Evolutionary conservation across 1,139 yeast species (phyloP).

Genomic region (Kluyveromyces sp.): DNA sequence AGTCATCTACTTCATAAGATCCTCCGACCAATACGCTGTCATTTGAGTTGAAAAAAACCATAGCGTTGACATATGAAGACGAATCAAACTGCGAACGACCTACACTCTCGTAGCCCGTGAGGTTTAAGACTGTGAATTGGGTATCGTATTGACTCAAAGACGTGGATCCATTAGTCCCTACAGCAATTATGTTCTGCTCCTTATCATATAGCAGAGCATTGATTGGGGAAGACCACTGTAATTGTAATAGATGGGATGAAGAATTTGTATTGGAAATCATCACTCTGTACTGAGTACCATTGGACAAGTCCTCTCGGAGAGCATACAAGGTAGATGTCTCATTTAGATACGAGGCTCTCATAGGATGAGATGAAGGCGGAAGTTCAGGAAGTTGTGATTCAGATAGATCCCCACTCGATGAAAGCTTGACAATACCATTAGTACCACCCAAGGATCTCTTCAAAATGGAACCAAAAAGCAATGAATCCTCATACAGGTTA

Average conservation of each 20-base stretch:
- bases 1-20: conserved; percentile 56
- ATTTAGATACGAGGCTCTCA: conserved; percentile 25
- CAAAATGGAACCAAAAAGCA: conserved; percentile 32
- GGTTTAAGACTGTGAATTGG: conserved; percentile 18
- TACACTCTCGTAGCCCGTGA: conserved; percentile 18
- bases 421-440: conserved; percentile 17
- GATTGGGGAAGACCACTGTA: conserved; percentile 14
- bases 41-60: conserved; percentile 47
- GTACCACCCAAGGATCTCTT: conserved; percentile 13
- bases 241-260: conserved; percentile 3
- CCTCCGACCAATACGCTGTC: conserved; percentile 69
- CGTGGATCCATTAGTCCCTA: conserved; percentile 15
- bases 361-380: conserved; percentile 4
- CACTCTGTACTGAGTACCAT: conserved; percentile 1
- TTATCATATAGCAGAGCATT: conserved; percentile 15
- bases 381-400: not conserved
- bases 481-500: conserved; percentile 26
- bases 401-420: conserved; percentile 8
- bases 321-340: conserved; percentile 23
- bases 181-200: conserved; percentile 17
- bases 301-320: conserved; percentile 11
- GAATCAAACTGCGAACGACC: conserved; percentile 22
- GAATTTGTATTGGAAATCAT: conserved; percentile 1
- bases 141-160: conserved; percentile 6
- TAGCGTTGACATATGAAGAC: conserved; percentile 42